Percentiles rank a stretch among this genome's conserved stretches.
phyloP scores from a whole-genome alignment of 2,329 filamentous ascomycete species.

The Venturia aucupariae region DNA sequence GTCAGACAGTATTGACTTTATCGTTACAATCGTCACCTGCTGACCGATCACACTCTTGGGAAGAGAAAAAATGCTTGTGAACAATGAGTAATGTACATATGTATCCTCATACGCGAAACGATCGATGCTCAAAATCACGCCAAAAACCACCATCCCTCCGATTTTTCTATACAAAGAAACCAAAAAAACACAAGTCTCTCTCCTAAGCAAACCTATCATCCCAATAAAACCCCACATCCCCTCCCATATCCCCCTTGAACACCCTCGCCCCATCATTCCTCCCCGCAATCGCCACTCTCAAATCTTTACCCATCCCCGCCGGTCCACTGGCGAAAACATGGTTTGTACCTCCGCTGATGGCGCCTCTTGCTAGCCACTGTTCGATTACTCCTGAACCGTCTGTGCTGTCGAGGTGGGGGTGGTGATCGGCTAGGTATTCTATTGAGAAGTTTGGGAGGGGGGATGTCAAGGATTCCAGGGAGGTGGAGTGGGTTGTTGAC shows the following conservation, averaged over 20 bases:
- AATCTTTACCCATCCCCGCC: constrained; percentile 25
- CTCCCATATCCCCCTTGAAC: constrained; percentile 25
- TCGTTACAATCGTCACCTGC: too few relatives aligned
- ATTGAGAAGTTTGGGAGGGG: constrained; percentile 17
- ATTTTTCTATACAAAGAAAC: too few relatives aligned
- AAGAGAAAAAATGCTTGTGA: too few relatives aligned
- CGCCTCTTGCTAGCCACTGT: constrained; percentile 20
- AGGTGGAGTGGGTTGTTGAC: not conserved
- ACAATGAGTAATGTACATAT: too few relatives aligned
- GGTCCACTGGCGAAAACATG: constrained; percentile 26
- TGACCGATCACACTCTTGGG: too few relatives aligned
- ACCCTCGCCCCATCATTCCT: constrained; percentile 25
- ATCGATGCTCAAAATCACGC: too few relatives aligned
- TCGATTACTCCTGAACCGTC: constrained; percentile 17
- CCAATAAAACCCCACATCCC: constrained; percentile 25
- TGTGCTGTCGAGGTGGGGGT: constrained; percentile 19
- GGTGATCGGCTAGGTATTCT: constrained; percentile 21
- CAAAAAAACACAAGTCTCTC: too few relatives aligned
- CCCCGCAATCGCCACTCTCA: constrained; percentile 24
- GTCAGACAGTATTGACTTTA: too few relatives aligned
- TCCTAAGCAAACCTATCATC: constrained; percentile 21
- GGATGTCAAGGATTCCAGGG: not conserved
- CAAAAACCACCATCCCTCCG: too few relatives aligned
- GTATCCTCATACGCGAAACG: too few relatives aligned
- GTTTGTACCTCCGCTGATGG: constrained; percentile 20